Base-by-base conservation (phyloP, 768 basidiomycete genomes). In the Tylopilus felleus region DNA sequence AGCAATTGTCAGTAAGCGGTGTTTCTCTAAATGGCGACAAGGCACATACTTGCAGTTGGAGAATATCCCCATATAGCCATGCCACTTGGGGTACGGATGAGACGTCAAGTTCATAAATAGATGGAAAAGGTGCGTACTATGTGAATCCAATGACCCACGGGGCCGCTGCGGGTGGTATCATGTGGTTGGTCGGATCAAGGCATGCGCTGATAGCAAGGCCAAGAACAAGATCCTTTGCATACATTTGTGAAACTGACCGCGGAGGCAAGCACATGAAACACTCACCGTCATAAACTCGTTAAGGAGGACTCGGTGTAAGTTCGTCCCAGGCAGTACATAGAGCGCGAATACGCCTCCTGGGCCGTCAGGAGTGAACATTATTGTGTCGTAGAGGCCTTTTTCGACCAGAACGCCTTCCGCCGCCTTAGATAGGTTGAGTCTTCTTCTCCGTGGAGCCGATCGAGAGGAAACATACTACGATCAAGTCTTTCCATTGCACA, bases 21-120 rank as follows among this genome's bases (percentile, higher is more conserved):
- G n/a, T n/a, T n/a, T 22, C 22, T n/a, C 16, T 29, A 22, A 22
- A 41, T 38, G n/a, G 41, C 16, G 25, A 33, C n/a, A 47, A 31
- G 36, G 17, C 25, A 51, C 54, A 16, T 60, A 83, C 83, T 67
- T 22, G 78, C 77, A 33, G 75, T 71, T 3, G 77, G 71, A 5
- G 80, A 72, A 64, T 73, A 88, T 36, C 84, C 81, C 84, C 85
- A 87, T 54, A 86, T 77, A 36, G 76, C 74, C 38, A 76, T 69
- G 43, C 72, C 80, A 60, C 85, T 86, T 51, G n/a, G 8, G 22
- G 33, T 10, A 22, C 16, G 13, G 23, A 42, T 60, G 48, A 62
- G 51, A 47, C 28, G 27, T 28, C 1, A 23, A 42, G 33, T 9
- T 14, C 36, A 36, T 38, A 10, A 8, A 5, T 22, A n/a, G 12